Conservation (phyloP, 208 protist genomes). For the Trypanosomatidae sp. region DNA sequence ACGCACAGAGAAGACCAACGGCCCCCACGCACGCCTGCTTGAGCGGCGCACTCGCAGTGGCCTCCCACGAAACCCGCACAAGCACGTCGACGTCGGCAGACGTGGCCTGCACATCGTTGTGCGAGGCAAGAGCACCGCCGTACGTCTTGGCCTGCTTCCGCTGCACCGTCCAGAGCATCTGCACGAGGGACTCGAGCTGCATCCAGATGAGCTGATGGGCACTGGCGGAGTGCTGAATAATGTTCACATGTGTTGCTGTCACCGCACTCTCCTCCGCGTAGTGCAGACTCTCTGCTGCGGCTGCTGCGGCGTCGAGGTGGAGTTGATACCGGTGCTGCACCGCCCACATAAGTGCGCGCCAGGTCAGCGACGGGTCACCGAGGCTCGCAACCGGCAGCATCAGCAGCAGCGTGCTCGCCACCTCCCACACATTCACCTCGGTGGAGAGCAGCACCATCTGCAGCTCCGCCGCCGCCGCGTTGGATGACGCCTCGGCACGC, state of each 20-base stretch:
- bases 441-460: slow-evolving; percentile 66
- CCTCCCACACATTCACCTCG: slow-evolving; percentile 69
- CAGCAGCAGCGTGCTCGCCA: slow-evolving; percentile 64
- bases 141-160: slow-evolving; percentile 76
- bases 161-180: slow-evolving; percentile 79
- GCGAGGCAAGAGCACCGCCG: slow-evolving; percentile 11
- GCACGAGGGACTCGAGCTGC: slow-evolving; percentile 63
- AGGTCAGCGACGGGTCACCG: slow-evolving; percentile 51
- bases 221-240: slow-evolving; percentile 33
- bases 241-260: slow-evolving; percentile 2
- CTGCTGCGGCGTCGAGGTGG: slow-evolving; percentile 26
- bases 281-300: no score
- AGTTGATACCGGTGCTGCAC: slow-evolving; percentile 40
- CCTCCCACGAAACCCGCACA: slow-evolving; percentile 62
- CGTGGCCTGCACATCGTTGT: slow-evolving; percentile 43
- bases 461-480: slow-evolving; percentile 47
- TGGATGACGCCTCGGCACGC: slow-evolving; percentile 33
- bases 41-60: slow-evolving; percentile 35
- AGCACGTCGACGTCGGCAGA: slow-evolving; percentile 61
- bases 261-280: not conserved
- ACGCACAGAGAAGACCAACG: slow-evolving; percentile 42
- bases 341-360: slow-evolving; percentile 50
- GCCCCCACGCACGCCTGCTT: slow-evolving; percentile 54
- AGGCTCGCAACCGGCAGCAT: slow-evolving; percentile 65
- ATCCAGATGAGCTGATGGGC: slow-evolving; percentile 61